phyloP scores from a whole-genome alignment of 345 rosid species.

The Eucalyptus marginata region DNA sequence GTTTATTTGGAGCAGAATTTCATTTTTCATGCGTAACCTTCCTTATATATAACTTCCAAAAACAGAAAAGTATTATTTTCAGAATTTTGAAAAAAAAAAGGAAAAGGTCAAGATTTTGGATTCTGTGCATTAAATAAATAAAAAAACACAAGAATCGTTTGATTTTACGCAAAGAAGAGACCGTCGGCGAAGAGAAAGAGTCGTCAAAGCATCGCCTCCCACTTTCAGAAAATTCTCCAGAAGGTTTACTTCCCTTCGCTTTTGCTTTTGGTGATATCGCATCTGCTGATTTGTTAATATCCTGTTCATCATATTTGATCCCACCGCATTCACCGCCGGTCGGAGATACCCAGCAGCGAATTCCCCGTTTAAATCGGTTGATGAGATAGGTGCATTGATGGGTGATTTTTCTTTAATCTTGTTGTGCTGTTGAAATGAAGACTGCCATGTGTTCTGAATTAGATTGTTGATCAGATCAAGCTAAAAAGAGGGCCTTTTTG shows the following conservation, averaged over 20 bases:
- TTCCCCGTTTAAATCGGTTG: neutral
- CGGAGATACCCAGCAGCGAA: neutral
- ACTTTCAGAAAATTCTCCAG: neutral
- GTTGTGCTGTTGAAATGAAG: neutral
- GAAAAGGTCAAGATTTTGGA: neutral
- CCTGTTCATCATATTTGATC: neutral
- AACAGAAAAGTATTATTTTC: neutral
- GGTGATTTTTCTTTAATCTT: neutral
- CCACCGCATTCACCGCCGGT: fast-evolving
- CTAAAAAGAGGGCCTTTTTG: neutral
- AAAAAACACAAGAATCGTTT: neutral
- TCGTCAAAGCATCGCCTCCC: neutral
- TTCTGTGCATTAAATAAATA: neutral
- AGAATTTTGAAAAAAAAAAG: fast-evolving
- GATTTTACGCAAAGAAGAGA: neutral
- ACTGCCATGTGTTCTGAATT: fast-evolving
- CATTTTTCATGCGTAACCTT: neutral
- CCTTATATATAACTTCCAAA: neutral
- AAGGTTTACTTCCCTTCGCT: neutral
- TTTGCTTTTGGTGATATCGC: fast-evolving
- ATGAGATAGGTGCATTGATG: neutral
- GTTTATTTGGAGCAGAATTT: neutral
- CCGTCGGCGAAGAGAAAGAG: neutral
- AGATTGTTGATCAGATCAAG: neutral
- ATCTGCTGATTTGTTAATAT: fast-evolving